phyloP scores from a whole-genome alignment of 371 early-diverging fungal genomes.

The Zopfochytrium polystomum region DNA sequence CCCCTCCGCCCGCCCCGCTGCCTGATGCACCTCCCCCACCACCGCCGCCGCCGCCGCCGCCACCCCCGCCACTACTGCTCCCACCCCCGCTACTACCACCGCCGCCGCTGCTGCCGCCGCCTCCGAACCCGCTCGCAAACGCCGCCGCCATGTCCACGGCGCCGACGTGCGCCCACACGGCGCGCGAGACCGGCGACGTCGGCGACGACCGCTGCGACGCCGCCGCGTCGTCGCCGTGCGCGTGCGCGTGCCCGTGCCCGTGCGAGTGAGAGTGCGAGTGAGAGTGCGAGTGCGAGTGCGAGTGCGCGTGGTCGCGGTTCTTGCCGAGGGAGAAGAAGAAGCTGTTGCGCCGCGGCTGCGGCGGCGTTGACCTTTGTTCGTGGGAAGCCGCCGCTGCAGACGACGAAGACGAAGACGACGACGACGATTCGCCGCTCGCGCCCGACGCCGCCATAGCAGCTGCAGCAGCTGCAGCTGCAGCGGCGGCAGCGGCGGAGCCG shows the following conservation, averaged over 20 bases:
- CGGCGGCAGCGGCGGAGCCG: neutral
- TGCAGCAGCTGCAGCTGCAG: neutral
- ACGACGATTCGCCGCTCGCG: neutral
- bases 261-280: no score
- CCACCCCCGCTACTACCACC: no score
- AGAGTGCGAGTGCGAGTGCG: no score
- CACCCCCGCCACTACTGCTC: neutral
- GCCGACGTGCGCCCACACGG: no score
- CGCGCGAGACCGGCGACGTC: no score
- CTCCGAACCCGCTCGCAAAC: neutral
- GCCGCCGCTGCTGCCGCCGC: neutral
- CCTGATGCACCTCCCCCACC: neutral
- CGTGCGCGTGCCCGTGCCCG: no score
- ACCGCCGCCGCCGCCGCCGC: neutral
- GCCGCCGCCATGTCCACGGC: no score
- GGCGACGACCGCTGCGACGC: no score
- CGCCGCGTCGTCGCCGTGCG: no score
- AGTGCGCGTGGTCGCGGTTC: no score
- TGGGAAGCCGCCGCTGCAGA: neutral
- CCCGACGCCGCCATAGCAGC: neutral
- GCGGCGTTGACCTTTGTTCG: neutral
- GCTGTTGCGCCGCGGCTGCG: neutral
- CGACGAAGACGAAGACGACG: neutral
- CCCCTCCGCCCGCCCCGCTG: neutral
- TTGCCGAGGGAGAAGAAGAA: neutral